Percentiles rank a stretch among this genome's conserved stretches.
Evolutionary conservation across 192 early-diverging fungal genomes (phyloP).

Genomic region (Backusella tarrabulga): DNA sequence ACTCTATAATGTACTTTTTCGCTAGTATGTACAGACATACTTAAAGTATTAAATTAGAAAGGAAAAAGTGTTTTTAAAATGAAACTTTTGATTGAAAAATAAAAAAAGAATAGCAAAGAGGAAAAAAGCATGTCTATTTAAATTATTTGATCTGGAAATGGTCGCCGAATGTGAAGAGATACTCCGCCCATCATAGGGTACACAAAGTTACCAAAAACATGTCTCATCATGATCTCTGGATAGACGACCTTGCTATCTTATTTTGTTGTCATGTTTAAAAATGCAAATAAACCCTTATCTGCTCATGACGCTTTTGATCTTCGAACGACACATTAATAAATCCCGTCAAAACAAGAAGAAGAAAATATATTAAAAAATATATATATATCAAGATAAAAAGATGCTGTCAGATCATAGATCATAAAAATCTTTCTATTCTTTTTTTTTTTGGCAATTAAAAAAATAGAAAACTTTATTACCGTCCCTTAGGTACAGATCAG

Average conservation of each 20-base stretch:
- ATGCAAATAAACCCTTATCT: not conserved
- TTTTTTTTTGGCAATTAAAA: not conserved
- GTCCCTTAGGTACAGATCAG: not conserved
- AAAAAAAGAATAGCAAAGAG: not conserved
- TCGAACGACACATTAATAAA: not conserved
- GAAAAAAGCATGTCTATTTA: not conserved
- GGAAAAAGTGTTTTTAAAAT: not conserved
- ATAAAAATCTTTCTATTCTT: not conserved
- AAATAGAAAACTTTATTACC: not conserved
- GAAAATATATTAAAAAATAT: not conserved
- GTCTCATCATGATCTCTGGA: not conserved
- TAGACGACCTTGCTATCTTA: not conserved
- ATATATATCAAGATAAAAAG: too few species aligned
- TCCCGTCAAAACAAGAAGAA: not conserved
- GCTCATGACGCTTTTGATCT: not conserved
- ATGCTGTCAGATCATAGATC: not conserved
- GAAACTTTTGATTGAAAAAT: not conserved
- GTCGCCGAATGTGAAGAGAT: not conserved
- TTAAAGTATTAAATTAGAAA: not conserved
- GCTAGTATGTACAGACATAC: not conserved
- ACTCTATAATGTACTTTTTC: not conserved
- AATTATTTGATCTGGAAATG: not conserved
- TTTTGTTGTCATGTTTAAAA: not conserved
- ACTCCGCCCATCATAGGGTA: not conserved
- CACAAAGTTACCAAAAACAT: not conserved